Conservation (phyloP, 495 filamentous ascomycete genomes). For the Hyaloscypha bicolor region DNA sequence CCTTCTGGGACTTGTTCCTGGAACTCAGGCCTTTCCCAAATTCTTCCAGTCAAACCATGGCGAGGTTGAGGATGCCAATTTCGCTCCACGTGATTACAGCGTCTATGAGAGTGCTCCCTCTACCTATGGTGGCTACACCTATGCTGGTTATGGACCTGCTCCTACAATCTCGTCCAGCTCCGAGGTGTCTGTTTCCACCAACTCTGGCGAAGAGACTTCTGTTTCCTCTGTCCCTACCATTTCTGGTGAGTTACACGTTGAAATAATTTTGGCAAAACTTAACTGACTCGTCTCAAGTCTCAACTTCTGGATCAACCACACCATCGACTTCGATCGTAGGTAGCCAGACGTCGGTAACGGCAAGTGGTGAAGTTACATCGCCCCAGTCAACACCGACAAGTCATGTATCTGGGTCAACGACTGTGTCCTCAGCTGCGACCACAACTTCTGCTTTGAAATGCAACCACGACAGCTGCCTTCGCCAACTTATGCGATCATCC, state of each 20-base stretch:
- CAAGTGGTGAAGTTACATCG: too few relatives aligned
- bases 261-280: neutral
- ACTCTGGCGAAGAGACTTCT: slow-evolving; percentile 19
- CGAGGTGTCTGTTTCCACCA: neutral
- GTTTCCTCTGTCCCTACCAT: neutral
- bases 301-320: neutral
- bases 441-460: slow-evolving; percentile 7
- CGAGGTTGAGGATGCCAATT: slow-evolving; percentile 16
- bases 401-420: neutral
- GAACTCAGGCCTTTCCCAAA: slow-evolving; percentile 33
- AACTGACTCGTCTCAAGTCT: neutral
- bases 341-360: too few relatives aligned
- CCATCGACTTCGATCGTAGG: neutral
- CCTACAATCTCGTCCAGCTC: slow-evolving; percentile 30
- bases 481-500: slow-evolving; percentile 21
- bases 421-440: neutral
- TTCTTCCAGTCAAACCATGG: slow-evolving; percentile 34
- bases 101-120: slow-evolving; percentile 42
- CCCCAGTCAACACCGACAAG: too few relatives aligned
- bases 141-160: slow-evolving; percentile 36
- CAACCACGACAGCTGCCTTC: slow-evolving; percentile 23
- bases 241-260: neutral
- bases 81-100: slow-evolving; percentile 27
- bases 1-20: slow-evolving; percentile 36
- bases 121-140: slow-evolving; percentile 47